A percentile compares a stretch with the other conserved stretches of the same genome.
Conservation (phyloP, 2,329 filamentous ascomycete genomes). For the Fusarium cyanostomum region DNA sequence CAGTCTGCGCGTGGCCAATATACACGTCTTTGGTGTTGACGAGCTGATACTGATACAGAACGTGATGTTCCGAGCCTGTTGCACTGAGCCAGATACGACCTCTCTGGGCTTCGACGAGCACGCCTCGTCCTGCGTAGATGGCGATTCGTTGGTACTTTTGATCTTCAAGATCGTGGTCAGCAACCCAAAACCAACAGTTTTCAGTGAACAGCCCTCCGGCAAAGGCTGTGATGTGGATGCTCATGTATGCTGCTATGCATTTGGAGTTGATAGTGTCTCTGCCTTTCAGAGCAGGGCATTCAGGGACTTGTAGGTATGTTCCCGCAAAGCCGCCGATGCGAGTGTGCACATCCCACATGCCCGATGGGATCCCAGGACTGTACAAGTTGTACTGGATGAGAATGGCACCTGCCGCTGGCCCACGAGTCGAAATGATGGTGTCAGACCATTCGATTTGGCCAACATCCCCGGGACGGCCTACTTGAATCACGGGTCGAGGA, state of each 20-base stretch:
- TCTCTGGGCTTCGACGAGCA: slow-evolving; percentile 54
- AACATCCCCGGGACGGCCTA: slow-evolving; percentile 69
- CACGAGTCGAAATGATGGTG: slow-evolving; percentile 75
- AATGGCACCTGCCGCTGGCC: slow-evolving; percentile 72
- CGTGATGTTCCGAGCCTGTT: slow-evolving; percentile 71
- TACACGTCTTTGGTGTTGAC: slow-evolving; percentile 67
- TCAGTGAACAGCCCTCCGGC: slow-evolving; percentile 54
- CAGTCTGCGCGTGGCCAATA: slow-evolving; percentile 73
- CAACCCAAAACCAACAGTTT: slow-evolving; percentile 59
- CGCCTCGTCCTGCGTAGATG: slow-evolving; percentile 62
- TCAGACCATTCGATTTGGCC: slow-evolving; percentile 77
- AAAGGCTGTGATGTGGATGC: slow-evolving; percentile 53
- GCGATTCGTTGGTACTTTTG: slow-evolving; percentile 58
- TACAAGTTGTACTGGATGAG: slow-evolving; percentile 79
- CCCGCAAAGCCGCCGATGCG: slow-evolving; percentile 78
- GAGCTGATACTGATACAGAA: slow-evolving; percentile 76
- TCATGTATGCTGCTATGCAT: slow-evolving; percentile 56
- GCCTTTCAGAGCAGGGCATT: slow-evolving; percentile 67
- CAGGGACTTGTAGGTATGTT: slow-evolving; percentile 72
- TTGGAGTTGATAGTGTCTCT: slow-evolving; percentile 39
- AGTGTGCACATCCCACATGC: slow-evolving; percentile 81
- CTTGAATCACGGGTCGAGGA: slow-evolving; percentile 72
- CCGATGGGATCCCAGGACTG: slow-evolving; percentile 54
- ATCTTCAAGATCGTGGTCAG: slow-evolving; percentile 66
- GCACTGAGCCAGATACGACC: slow-evolving; percentile 68